Conservation (phyloP, 208 protist genomes). For the Leishmania martiniquensis region DNA sequence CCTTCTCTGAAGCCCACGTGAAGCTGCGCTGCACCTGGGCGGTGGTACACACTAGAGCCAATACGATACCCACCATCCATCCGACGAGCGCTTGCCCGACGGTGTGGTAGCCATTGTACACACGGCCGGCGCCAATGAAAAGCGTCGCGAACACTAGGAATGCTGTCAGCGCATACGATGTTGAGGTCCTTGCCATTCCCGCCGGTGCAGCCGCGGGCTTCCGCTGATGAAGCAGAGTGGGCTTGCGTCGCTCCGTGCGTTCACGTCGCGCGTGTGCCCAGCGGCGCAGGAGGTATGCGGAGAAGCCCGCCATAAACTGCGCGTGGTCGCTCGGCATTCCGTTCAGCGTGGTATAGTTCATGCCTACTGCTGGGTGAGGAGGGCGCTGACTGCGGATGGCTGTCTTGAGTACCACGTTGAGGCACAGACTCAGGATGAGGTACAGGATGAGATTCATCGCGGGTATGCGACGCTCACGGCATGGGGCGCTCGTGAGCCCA, state of each 20-base stretch:
- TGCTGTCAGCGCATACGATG: conserved; percentile 6
- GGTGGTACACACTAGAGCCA: conserved; percentile 47
- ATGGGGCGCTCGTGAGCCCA: conserved; percentile 61
- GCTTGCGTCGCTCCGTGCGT: not conserved
- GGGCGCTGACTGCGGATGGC: conserved; percentile 46
- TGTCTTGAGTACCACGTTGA: conserved; percentile 60
- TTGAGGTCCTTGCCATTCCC: not conserved
- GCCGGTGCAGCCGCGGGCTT: not conserved
- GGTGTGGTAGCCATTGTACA: conserved; percentile 83
- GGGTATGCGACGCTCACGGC: conserved; percentile 34
- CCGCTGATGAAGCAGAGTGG: not conserved
- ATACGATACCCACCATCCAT: conserved; percentile 37
- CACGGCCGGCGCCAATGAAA: conserved; percentile 56
- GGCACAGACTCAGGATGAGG: conserved; percentile 40
- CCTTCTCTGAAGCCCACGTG: conserved; percentile 16
- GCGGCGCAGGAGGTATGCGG: conserved; percentile 49
- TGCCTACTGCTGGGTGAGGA: conserved; percentile 34
- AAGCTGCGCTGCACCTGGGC: conserved; percentile 31
- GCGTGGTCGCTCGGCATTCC: conserved; percentile 85
- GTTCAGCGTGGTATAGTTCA: conserved; percentile 52
- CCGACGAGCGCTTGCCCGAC: conserved; percentile 62
- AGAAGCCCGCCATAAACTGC: conserved; percentile 82
- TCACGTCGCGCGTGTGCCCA: not conserved
- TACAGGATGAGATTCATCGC: conserved; percentile 62
- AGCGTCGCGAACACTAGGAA: conserved; percentile 39